Evolutionary conservation across 108 stramenopile species (phyloP), one percentile per base, ranked within the genome.

Genomic region (Pelagomonas calceolata): DNA sequence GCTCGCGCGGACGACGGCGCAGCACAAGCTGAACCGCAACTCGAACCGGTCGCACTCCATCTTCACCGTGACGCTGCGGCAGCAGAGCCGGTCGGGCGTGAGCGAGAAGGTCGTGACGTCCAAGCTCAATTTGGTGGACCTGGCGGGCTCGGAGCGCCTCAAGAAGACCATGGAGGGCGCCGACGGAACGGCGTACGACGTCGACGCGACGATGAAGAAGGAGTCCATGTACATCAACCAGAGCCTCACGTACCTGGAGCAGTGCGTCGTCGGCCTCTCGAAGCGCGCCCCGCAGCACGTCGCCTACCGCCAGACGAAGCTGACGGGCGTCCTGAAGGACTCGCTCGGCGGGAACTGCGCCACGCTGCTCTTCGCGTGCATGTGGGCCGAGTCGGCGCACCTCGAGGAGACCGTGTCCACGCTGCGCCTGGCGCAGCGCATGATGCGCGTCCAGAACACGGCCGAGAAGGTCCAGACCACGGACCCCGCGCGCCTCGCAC

Each of bases 161-260:
- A 86, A 86, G 75, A 87, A 87, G 80, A 84, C 84, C 3, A 78
- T 83, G 39, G 84, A 79, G 33, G 64, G 32, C 0, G 9, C 16
- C 26, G 72, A 60, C 30, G 68, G 69, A 16, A 46, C 46, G 30
- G 79, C 72, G 34, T 73, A 63, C 37, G 71, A 67, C 18, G 77
- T 82, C 34, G 80, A 81, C 65, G 75, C 39, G 33, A 66, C 63
- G 37, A 21, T 74, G 32, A 68, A 65, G 43, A 85, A 83, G 76
- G 87, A 88, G 73, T 81, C 82, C 68, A 86, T 83, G 82, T 75
- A 76, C 70, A 88, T 88, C 81, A 88, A 88, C 69, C 83, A 81
- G 84, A 77, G 75, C 26, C 79, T 88, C 33, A 82, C 84, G 64
- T 86, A 84, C 74, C 78, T 88, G 63, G 87, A 88, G 79, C 87